phyloP scores from a whole-genome alignment of 192 early-diverging fungal genomes.

The Phlyctochytrium planicorne region DNA sequence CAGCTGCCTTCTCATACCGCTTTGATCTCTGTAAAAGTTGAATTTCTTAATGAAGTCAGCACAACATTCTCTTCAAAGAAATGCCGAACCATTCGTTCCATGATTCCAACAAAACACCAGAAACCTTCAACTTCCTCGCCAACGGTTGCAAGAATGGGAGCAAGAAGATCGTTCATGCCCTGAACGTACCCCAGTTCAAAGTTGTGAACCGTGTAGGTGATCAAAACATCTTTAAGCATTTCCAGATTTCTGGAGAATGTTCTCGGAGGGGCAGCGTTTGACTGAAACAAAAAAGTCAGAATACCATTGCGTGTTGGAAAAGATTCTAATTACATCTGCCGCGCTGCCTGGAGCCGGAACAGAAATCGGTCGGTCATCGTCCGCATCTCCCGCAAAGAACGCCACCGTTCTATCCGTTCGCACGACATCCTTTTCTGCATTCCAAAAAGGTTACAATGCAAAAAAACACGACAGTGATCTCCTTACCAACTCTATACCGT shows the following conservation, averaged over 20 bases:
- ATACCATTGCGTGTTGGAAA: too few species aligned
- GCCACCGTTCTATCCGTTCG: slow-evolving; percentile 88
- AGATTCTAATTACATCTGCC: not conserved
- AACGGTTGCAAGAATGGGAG: slow-evolving; percentile 86
- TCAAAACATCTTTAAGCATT: slow-evolving; percentile 85
- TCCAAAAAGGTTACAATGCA: slow-evolving; percentile 22
- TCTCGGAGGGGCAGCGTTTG: slow-evolving; percentile 31
- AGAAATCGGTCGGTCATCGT: slow-evolving; percentile 7
- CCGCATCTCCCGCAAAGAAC: slow-evolving; percentile 58
- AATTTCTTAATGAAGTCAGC: slow-evolving; percentile 46
- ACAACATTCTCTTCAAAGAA: not conserved
- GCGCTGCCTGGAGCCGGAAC: too few species aligned
- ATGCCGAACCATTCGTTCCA: slow-evolving; percentile 81
- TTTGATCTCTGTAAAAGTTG: slow-evolving; percentile 92
- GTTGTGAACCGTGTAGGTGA: slow-evolving; percentile 90
- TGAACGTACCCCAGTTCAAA: slow-evolving; percentile 89
- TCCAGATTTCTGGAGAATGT: slow-evolving; percentile 77
- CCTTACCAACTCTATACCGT: slow-evolving; percentile 54
- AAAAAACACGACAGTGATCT: not conserved
- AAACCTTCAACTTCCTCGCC: slow-evolving; percentile 87
- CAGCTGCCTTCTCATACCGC: slow-evolving; percentile 90
- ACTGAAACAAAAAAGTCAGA: slow-evolving; percentile 58
- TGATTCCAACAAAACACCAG: slow-evolving; percentile 88
- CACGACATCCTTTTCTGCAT: slow-evolving; percentile 90
- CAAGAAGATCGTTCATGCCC: slow-evolving; percentile 95